Evolutionary conservation across 2,329 filamentous ascomycete species (phyloP).

Genomic region (Colletotrichum gigasporum): DNA sequence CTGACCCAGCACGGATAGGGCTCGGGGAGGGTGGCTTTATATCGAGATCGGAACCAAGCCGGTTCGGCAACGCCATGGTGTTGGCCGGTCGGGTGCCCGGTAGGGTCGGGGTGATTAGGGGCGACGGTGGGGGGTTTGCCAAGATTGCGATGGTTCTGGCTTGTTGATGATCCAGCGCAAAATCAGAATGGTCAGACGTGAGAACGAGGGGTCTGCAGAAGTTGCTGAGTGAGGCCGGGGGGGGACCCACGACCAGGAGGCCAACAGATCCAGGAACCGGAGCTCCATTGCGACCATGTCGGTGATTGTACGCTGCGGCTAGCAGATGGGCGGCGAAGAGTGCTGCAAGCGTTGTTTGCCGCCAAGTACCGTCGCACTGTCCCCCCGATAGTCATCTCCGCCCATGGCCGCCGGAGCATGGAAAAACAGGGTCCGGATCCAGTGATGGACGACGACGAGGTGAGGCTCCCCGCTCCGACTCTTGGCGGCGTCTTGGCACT

Average conservation of each 20-base stretch:
- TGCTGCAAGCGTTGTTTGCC: constrained; percentile 7
- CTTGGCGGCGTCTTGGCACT: constrained; percentile 28
- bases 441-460: not conserved
- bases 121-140: constrained; percentile 12
- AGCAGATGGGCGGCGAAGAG: not conserved
- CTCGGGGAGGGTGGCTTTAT: constrained; percentile 11
- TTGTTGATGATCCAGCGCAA: constrained; percentile 7
- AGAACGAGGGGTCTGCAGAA: constrained; percentile 18
- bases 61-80: constrained; percentile 5
- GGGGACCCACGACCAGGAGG: not conserved
- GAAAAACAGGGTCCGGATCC: constrained; percentile 27
- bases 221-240: not conserved
- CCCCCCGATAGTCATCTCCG: constrained; percentile 20
- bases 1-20: not conserved
- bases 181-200: constrained; percentile 10
- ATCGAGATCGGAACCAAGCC: constrained; percentile 18
- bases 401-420: constrained; percentile 10
- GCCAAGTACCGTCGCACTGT: constrained; percentile 19
- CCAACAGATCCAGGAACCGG: not conserved
- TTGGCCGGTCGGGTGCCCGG: not conserved
- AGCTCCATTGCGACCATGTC: constrained; percentile 12
- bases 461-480: constrained; percentile 24
- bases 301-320: constrained; percentile 12
- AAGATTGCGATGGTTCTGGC: not conserved
- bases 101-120: constrained; percentile 24